A percentile compares a stretch with the other conserved stretches of the same genome.
Conservation (phyloP, 108 stramenopile genomes). For the Chaetoceros tenuissimus region DNA sequence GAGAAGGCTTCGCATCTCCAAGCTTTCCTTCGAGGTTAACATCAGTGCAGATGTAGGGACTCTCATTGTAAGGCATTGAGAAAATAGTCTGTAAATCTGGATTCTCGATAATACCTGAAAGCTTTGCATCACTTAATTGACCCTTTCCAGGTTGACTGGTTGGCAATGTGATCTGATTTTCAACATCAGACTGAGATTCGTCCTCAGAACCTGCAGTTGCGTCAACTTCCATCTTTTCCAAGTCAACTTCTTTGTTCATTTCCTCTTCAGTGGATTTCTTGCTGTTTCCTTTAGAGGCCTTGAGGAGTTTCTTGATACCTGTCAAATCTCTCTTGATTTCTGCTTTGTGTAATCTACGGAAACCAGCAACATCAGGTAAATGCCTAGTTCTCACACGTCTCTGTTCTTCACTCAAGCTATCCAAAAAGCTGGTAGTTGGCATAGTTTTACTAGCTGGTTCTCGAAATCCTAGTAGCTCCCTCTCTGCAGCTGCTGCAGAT, state of each 20-base stretch:
- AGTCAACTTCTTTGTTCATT: not conserved
- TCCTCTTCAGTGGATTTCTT: not conserved
- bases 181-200: constrained; percentile 4
- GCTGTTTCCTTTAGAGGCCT: constrained; percentile 16
- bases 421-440: constrained; percentile 45
- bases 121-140: not conserved
- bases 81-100: not conserved
- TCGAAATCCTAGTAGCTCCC: not conserved
- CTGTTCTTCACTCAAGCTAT: constrained; percentile 69
- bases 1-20: constrained; percentile 11
- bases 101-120: not conserved
- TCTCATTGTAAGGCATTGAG: not conserved
- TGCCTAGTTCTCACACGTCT: constrained; percentile 62
- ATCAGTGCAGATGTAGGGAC: not conserved
- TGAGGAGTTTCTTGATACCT: constrained; percentile 15
- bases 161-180: not conserved
- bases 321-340: constrained; percentile 73
- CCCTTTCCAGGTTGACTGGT: not conserved
- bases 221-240: constrained; percentile 13
- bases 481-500: not conserved
- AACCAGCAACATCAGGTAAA: constrained; percentile 73
- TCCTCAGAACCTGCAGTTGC: constrained; percentile 6
- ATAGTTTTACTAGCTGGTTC: constrained; percentile 6
- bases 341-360: constrained; percentile 55
- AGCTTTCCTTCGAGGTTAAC: not conserved